A percentile compares a stretch with the other conserved stretches of the same genome.
These are phyloP conservation scores for Phytopythium litorale DNA, from an alignment of 352 stramenopile species.

Conservation along the genomic window DNA sequence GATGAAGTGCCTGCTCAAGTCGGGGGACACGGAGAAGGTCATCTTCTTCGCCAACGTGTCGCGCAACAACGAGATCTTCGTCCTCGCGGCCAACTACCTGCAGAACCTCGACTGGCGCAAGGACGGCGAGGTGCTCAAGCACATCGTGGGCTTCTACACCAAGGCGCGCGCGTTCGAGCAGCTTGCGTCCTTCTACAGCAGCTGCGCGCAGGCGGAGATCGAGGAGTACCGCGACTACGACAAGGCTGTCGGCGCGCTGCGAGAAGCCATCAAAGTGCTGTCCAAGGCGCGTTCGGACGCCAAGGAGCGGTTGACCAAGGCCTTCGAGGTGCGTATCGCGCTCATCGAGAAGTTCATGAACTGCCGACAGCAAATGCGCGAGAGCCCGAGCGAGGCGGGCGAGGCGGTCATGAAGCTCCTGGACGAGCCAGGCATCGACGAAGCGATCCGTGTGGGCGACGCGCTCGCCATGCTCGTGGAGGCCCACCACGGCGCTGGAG, in stretches of 20 bases:
- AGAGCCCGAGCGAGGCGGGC: slow-evolving; percentile 69
- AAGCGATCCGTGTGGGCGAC: slow-evolving; percentile 88
- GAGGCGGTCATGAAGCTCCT: slow-evolving; percentile 80
- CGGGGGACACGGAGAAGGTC: slow-evolving; percentile 93
- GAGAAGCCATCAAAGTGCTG: slow-evolving; percentile 88
- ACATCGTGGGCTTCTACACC: slow-evolving; percentile 93
- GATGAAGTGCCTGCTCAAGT: slow-evolving; percentile 95
- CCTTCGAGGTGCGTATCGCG: slow-evolving; percentile 54
- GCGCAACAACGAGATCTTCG: slow-evolving; percentile 92
- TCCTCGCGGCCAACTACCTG: slow-evolving; percentile 94
- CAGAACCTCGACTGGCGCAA: slow-evolving; percentile 94
- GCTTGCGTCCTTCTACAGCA: slow-evolving; percentile 90
- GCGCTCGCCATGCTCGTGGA: slow-evolving; percentile 86
- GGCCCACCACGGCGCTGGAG: slow-evolving; percentile 57
- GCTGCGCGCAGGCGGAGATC: slow-evolving; percentile 91
- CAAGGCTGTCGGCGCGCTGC: slow-evolving; percentile 88
- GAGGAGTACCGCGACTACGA: slow-evolving; percentile 95
- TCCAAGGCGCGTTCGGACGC: slow-evolving; percentile 63
- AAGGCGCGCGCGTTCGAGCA: slow-evolving; percentile 92
- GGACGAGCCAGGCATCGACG: slow-evolving; percentile 77
- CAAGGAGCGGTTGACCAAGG: slow-evolving; percentile 65
- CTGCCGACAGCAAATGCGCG: slow-evolving; percentile 50
- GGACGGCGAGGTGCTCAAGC: slow-evolving; percentile 89
- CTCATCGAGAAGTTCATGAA: slow-evolving; percentile 87
- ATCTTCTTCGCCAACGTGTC: slow-evolving; percentile 94